Evolutionary conservation across 2,329 filamentous ascomycete species (phyloP).

Genomic region (Leptographium flavum): DNA sequence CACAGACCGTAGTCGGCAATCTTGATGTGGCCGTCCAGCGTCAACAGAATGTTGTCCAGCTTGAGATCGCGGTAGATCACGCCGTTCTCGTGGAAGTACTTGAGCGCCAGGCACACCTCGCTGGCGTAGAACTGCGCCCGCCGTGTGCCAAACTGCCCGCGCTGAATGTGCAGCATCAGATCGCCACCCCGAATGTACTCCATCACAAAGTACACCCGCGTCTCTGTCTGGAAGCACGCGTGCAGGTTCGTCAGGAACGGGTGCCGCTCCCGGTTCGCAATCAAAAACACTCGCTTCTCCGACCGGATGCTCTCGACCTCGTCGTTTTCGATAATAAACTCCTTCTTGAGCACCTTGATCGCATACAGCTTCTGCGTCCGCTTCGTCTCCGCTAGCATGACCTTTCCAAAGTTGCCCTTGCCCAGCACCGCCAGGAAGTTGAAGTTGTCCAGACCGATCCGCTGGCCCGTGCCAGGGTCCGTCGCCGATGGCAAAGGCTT

Average conservation of each 20-base stretch:
- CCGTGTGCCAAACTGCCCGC: conserved; percentile 89
- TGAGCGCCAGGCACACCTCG: conserved; percentile 90
- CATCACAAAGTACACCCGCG: conserved; percentile 98
- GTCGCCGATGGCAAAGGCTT: conserved; percentile 59
- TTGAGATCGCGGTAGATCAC: conserved; percentile 98
- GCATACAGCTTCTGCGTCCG: conserved; percentile 82
- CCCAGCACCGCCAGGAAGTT: conserved; percentile 97
- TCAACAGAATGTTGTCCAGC: conserved; percentile 81
- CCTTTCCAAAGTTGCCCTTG: conserved; percentile 98
- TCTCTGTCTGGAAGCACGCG: conserved; percentile 98
- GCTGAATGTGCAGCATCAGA: conserved; percentile 96
- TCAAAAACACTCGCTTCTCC: conserved; percentile 92
- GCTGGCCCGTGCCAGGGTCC: conserved; percentile 57
- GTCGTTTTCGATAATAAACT: conserved; percentile 99
- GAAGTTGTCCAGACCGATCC: conserved; percentile 95
- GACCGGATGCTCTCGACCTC: conserved; percentile 97
- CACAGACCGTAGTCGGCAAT: conserved; percentile 97
- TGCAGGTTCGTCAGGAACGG: conserved; percentile 92
- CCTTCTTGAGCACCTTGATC: conserved; percentile 98
- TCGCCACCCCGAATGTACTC: conserved; percentile 98
- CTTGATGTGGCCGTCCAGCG: conserved; percentile 94
- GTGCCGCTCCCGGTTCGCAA: conserved; percentile 93
- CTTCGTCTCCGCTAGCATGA: conserved; percentile 98
- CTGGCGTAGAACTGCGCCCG: conserved; percentile 97
- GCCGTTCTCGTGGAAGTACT: conserved; percentile 99